These are phyloP conservation scores for Claviceps purpurea DNA, from an alignment of 2,329 filamentous ascomycete species.

Conservation along the genomic window DNA sequence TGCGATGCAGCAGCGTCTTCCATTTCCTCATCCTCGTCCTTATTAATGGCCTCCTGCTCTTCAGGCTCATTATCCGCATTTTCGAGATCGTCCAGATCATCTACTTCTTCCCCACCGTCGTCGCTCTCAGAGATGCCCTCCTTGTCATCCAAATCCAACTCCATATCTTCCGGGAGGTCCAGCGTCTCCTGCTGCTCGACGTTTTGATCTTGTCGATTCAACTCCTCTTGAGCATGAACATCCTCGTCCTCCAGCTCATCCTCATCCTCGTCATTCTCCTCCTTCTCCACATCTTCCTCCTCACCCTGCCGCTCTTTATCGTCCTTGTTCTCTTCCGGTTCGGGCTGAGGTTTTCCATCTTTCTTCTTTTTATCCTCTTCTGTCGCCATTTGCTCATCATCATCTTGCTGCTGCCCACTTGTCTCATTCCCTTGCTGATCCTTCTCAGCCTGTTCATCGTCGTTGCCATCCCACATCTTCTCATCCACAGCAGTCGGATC, in stretches of 20 bases:
- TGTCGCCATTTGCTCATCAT: slow-evolving; percentile 46
- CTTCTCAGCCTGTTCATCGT: slow-evolving; percentile 67
- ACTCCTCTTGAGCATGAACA: slow-evolving; percentile 38
- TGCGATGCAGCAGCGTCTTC: slow-evolving; percentile 23
- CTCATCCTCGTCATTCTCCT: slow-evolving; percentile 40
- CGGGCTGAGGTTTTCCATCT: slow-evolving; percentile 25
- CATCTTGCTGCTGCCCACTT: slow-evolving; percentile 53
- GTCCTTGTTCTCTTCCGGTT: slow-evolving; percentile 30
- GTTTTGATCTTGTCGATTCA: slow-evolving; percentile 55
- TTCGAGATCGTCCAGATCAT: slow-evolving; percentile 42
- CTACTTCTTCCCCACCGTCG: slow-evolving; percentile 32
- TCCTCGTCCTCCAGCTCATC: slow-evolving; percentile 49
- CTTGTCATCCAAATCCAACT: slow-evolving; percentile 64
- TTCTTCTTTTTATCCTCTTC: slow-evolving; percentile 44
- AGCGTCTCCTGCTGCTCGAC: slow-evolving; percentile 70
- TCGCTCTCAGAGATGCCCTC: slow-evolving; percentile 43
- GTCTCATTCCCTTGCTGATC: slow-evolving; percentile 65
- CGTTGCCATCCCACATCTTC: slow-evolving; percentile 94
- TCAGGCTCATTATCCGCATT: slow-evolving; percentile 27
- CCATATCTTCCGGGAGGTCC: slow-evolving; percentile 78
- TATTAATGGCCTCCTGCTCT: slow-evolving; percentile 19
- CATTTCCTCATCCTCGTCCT: slow-evolving; percentile 20
- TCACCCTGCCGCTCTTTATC: slow-evolving; percentile 25
- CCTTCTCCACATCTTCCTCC: slow-evolving; percentile 13
- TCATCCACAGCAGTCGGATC: slow-evolving; percentile 88